Evolutionary conservation across 2,329 filamentous ascomycete species (phyloP), one percentile per base, ranked within the genome.

Genomic region (Colletotrichum sidae): DNA sequence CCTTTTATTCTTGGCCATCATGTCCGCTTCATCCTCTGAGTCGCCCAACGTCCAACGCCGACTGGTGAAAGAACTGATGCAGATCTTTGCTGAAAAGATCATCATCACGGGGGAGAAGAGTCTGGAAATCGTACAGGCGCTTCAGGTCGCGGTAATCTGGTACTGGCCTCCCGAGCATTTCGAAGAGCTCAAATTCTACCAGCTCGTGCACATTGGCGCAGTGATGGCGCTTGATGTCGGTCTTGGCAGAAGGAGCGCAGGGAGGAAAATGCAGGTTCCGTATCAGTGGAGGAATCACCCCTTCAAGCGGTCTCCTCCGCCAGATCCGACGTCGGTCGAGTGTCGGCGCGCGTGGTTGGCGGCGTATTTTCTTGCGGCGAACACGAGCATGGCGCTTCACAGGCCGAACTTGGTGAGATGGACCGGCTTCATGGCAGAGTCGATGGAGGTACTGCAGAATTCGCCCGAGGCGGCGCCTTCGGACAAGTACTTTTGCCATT

Each of bases 121-220:
- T 41, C 78, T 97, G 15, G 94, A 97, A 76, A 81, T 97, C 7
- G 88, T 96, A 8, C 94, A 97, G 78, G 87, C 92, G 2, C 80
- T 97, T 45, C 85, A 92, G 63, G 81, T 97, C 4, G 84, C 88
- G 7, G 88, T 90, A n/a, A 86, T 94, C 17, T 97, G 93, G 92
- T 96, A 97, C 75, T 89, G 89, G 75, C 92, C 93, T 13, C 93
- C 93, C 0, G 90, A 95, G 69, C 86, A 92, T 71, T 92, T 92
- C 65, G 92, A 96, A 72, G 91, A 96, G 78, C 87, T 95, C 72
- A 96, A 96, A 74, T 96, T 96, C 75, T 97, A 96, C 78, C 92
- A 95, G 79, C 85, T 96, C 69, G 88, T 93, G 50, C 92, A 97
- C 75, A 88, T 93, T 73, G 91, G 92, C 2, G 90, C 90, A 52